Evolutionary conservation across 441 rosid species (phyloP), one percentile per base, ranked within the genome.

Genomic region (Breynia disticha): DNA sequence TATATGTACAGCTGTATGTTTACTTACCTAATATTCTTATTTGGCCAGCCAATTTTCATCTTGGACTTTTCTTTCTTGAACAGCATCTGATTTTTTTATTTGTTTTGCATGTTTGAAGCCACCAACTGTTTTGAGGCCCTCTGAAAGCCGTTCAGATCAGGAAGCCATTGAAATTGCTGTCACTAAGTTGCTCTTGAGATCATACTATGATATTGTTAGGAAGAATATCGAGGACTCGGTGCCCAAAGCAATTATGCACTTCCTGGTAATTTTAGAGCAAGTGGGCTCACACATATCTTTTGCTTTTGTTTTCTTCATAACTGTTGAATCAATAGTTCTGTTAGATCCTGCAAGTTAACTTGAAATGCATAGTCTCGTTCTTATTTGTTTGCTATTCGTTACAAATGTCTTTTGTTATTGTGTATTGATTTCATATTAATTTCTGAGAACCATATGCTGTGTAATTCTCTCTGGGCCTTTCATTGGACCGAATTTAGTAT

Each of bases 211-310:
- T 72, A 88, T 91, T 71, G 97, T 84, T 22, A 71, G 99, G 69
- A 93, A 83, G 83, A 89, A 89, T 72, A 68, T 86, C 2, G 96
- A 89, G 72, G 97, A 93, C 63, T 69, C 72, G 19, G 66, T 89
- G 28, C 97, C 99, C 7, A 93, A 93, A 78, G 93, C 97, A 54
- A 81, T 93, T 62, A 93, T 93, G 88, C 99, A 86, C 68, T 93
- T 93, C 72, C 79, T 93, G 96, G 97, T 93, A 73, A 74, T 54
- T 49, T 46, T 28, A 12, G 54, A 54, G 50, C 35, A 11, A 18
- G 46, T 39, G 43, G 15, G 43, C 43, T 9, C 2, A 10, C 9
- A 8, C 15, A 9, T 3, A 39, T 39, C 2, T 39, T 39, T 13
- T 13, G 2, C 15, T 9, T 39, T 39, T 8, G 2, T 39, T 39